Percentiles rank a stretch among this genome's conserved stretches.
phyloP scores from a whole-genome alignment of 1,284 basidiomycete species.

The Pseudozyma sp. region DNA sequence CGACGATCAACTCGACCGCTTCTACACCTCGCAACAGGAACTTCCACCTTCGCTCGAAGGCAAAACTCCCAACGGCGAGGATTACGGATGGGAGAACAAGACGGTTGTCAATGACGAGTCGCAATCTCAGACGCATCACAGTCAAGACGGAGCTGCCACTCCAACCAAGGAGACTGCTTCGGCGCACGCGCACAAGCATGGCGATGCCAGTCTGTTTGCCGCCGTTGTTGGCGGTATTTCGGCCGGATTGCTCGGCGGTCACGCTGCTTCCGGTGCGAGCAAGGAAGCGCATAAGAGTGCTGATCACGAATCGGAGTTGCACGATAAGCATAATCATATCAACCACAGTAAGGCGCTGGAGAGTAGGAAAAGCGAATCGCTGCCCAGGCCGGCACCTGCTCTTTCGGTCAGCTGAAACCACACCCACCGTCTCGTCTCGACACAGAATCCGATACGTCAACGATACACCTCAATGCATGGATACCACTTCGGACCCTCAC shows the following conservation, averaged over 20 bases:
- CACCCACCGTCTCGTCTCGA: background rate
- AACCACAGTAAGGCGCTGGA: constrained; percentile 18
- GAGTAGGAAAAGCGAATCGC: constrained; percentile 7
- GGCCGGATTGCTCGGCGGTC: constrained; percentile 21
- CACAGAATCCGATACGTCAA: background rate
- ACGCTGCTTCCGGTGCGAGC: constrained; percentile 18
- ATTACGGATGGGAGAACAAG: constrained; percentile 22
- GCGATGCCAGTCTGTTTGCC: constrained; percentile 35
- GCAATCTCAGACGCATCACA: constrained; percentile 11
- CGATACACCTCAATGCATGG: background rate
- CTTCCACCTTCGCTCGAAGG: constrained; percentile 29
- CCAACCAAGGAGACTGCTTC: background rate
- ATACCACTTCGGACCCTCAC: constrained; percentile 1
- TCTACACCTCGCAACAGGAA: constrained; percentile 40
- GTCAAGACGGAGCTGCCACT: background rate
- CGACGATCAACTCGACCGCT: constrained; percentile 40
- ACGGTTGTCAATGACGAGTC: constrained; percentile 24
- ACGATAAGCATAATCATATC: constrained; percentile 34
- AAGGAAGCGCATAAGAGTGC: constrained; percentile 16
- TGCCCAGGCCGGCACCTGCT: constrained; percentile 3
- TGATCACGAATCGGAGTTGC: constrained; percentile 15
- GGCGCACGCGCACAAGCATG: constrained; percentile 23
- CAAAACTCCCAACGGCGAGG: constrained; percentile 2
- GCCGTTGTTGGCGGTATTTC: constrained; percentile 38
- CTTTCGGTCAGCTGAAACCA: constrained; percentile 5